Evolutionary conservation across 106 monocot genomes (phyloP).

Genomic region (Triglochin maritima): DNA sequence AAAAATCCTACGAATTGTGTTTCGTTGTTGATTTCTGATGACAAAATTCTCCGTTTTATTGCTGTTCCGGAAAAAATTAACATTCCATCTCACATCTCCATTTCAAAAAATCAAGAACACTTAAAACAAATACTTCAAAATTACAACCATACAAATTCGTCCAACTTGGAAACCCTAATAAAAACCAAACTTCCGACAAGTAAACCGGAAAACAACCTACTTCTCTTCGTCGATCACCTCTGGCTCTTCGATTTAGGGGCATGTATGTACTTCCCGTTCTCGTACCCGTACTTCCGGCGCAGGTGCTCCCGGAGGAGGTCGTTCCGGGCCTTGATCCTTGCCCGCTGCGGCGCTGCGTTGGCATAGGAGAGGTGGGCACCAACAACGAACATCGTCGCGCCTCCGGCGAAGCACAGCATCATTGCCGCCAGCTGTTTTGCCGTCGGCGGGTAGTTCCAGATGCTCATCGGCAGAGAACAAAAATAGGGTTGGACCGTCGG

Average conservation of each 20-base stretch:
- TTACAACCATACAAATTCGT: no score
- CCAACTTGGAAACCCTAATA: no score
- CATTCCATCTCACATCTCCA: no score
- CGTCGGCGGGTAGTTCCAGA: conserved; percentile 41
- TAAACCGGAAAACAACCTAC: neutral
- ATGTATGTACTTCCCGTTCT: conserved; percentile 7
- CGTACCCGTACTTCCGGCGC: conserved; percentile 49
- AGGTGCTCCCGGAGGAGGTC: conserved; percentile 45
- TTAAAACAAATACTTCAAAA: no score
- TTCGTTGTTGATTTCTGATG: no score
- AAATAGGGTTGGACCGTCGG: neutral
- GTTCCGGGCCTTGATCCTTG: conserved; percentile 57
- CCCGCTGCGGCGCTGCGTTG: conserved; percentile 54
- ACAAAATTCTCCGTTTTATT: no score
- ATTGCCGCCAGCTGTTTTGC: conserved; percentile 26
- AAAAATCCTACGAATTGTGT: no score
- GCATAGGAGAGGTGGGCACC: conserved; percentile 72
- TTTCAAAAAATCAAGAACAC: no score
- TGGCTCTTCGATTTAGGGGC: neutral
- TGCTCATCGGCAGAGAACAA: neutral
- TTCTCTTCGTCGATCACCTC: no score
- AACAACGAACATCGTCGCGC: conserved; percentile 28
- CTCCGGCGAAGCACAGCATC: conserved; percentile 27
- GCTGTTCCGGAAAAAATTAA: no score
- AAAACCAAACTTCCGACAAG: neutral